Evolutionary conservation across 768 basidiomycete genomes (phyloP), one percentile per base, ranked within the genome.

Genomic region (Lentinula lateritia): DNA sequence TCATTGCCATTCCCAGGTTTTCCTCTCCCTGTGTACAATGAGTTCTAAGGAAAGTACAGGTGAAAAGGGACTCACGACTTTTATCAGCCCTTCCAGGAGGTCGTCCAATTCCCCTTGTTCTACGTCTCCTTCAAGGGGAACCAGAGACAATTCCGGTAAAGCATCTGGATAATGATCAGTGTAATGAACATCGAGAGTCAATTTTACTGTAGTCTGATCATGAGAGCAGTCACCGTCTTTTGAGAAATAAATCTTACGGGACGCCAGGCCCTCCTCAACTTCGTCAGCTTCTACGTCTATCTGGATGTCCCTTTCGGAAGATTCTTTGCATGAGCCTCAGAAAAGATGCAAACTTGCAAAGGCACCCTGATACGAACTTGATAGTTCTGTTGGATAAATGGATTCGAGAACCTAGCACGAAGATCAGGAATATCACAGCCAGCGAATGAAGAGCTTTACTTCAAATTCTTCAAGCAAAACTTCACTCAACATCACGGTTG

Each of bases 1-100:
- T 95, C 95, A 98, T 98, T 2, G 97, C 95, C 89, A 95, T 95
- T 46, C 93, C 93, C 20, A 93, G 68, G 71, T 91, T 94, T 69
- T 95, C 93, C 69, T 89, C 83, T 60, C 90, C 91, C 89, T 92
- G 61, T 16, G 52, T 42, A 18, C 18, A 23, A 39, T 35, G 42
- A 41, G 15, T n/a, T 28, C n/a, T 12, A 38, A 18, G 16, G n/a
- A 16, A 16, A 43, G 4, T 28, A 7, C 23, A 28, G 13, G 39
- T 50, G 38, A 45, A 42, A 48, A 39, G 58, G 55, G 43, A 75
- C 85, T 61, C 72, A 88, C 87, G 69, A 86, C 78, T 66, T 76
- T 75, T 64, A 78, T 79, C 36, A 91, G 78, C 38, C 82, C 82
- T 20, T 76, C 70, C 35, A 95, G 71, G 16, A 92, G 79, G 13